A percentile compares a stretch with the other conserved stretches of the same genome.
Evolutionary conservation across 202 grass and related monocot species (phyloP).

Genomic region (Brachypodium distachyon): DNA sequence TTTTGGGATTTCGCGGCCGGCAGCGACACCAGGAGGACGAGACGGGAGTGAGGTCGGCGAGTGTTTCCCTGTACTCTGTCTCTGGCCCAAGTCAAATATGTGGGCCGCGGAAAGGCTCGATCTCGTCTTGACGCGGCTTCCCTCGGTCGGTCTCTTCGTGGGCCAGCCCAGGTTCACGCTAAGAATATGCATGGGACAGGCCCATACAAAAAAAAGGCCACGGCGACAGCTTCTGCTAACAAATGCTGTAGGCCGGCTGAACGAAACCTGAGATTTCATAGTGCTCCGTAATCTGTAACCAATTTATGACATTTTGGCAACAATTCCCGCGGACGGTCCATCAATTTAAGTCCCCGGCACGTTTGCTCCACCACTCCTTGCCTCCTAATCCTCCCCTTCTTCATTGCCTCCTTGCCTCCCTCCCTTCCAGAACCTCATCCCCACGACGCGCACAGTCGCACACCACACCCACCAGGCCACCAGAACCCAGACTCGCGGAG

Average conservation of each 20-base stretch:
- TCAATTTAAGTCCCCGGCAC: constrained; percentile 22
- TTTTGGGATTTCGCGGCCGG: constrained; percentile 11
- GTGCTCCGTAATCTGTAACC: no score
- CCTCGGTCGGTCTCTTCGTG: background rate
- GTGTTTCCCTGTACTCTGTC: background rate
- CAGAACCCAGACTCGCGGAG: background rate
- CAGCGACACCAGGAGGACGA: background rate
- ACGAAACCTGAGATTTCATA: no score
- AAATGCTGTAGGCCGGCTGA: no score
- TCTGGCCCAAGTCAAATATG: background rate
- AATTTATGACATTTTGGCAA: background rate
- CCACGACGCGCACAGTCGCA: background rate
- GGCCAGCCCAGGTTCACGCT: background rate
- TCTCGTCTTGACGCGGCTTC: no score
- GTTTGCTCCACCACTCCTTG: background rate
- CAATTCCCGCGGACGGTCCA: background rate
- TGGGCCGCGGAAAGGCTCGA: background rate
- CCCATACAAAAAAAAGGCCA: no score
- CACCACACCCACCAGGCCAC: background rate
- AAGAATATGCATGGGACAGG: no score
- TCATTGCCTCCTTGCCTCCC: background rate
- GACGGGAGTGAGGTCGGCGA: background rate
- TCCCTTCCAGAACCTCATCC: constrained; percentile 16
- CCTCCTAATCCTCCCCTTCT: background rate
- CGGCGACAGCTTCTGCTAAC: no score